Conservation (phyloP, 768 basidiomycete species). For the Termitomyces bulborhizus region DNA sequence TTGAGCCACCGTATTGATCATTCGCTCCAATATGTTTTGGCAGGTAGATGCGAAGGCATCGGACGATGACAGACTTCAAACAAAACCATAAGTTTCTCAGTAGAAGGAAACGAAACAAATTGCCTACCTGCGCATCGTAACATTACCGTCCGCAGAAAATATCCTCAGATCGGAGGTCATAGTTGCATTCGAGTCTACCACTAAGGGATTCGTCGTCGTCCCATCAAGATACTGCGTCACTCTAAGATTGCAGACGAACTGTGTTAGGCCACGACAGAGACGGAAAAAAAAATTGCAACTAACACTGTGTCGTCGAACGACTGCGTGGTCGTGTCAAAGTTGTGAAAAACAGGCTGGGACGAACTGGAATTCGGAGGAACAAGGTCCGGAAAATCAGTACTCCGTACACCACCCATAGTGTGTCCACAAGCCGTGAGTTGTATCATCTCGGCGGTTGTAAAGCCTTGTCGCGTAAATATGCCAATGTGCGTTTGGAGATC, state of each 20-base stretch:
- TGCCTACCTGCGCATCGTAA: slow-evolving; percentile 32
- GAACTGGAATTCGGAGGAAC: slow-evolving; percentile 27
- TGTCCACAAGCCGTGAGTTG: slow-evolving; percentile 46
- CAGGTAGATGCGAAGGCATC: slow-evolving; percentile 33
- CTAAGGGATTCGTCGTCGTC: slow-evolving; percentile 32
- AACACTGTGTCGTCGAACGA: slow-evolving; percentile 38
- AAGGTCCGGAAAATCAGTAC: slow-evolving; percentile 37
- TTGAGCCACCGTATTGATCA: slow-evolving; percentile 44
- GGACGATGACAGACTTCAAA: slow-evolving; percentile 23
- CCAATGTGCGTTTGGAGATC: slow-evolving; percentile 30
- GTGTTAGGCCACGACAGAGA: background rate
- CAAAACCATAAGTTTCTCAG: background rate
- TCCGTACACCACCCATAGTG: slow-evolving; percentile 43
- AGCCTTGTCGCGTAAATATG: slow-evolving; percentile 37
- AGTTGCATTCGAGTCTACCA: slow-evolving; percentile 26
- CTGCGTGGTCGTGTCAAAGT: slow-evolving; percentile 34
- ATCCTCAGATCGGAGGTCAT: slow-evolving; percentile 33
- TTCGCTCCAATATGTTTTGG: slow-evolving; percentile 31
- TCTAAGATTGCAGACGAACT: slow-evolving; percentile 15
- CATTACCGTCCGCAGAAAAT: slow-evolving; percentile 32
- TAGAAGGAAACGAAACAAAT: background rate
- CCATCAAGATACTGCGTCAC: slow-evolving; percentile 34
- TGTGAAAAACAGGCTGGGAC: slow-evolving; percentile 21
- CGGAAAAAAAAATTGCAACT: slow-evolving; percentile 2
- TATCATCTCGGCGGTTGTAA: slow-evolving; percentile 42